A percentile compares a stretch with the other conserved stretches of the same genome.
These are phyloP conservation scores for Calonectria crousiana DNA, from an alignment of 2,329 filamentous ascomycete genomes.

Conservation along the genomic window DNA sequence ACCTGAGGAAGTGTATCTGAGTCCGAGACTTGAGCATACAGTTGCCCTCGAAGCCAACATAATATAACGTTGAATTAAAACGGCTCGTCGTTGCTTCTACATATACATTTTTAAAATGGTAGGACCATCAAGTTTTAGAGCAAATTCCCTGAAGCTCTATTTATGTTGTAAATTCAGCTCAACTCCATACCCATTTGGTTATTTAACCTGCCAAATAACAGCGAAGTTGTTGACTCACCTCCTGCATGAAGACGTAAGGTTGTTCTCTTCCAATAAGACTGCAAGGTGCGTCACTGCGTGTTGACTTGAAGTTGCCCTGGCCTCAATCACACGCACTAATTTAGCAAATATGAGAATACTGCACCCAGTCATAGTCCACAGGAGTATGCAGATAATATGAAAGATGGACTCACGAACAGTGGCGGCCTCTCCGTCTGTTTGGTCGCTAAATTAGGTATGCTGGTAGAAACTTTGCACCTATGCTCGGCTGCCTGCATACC, in stretches of 20 bases:
- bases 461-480: neutral
- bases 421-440: neutral
- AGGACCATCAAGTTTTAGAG: neutral
- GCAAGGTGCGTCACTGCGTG: neutral
- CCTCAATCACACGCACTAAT: neutral
- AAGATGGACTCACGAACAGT: neutral
- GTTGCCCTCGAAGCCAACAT: neutral
- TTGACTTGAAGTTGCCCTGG: too few relatives aligned
- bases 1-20: neutral
- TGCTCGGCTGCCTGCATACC: neutral
- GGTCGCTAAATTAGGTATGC: neutral
- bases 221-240: neutral
- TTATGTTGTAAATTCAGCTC: neutral
- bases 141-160: neutral
- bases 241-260: neutral
- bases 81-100: neutral
- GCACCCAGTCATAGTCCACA: neutral
- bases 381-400: neutral
- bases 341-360: neutral
- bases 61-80: neutral
- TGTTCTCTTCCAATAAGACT: neutral
- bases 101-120: neutral
- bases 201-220: neutral
- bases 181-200: too few relatives aligned
- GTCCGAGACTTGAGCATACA: too few relatives aligned